Evolutionary conservation across 176 grass and related monocot species (phyloP).

Genomic region (Juncus inflexus): DNA sequence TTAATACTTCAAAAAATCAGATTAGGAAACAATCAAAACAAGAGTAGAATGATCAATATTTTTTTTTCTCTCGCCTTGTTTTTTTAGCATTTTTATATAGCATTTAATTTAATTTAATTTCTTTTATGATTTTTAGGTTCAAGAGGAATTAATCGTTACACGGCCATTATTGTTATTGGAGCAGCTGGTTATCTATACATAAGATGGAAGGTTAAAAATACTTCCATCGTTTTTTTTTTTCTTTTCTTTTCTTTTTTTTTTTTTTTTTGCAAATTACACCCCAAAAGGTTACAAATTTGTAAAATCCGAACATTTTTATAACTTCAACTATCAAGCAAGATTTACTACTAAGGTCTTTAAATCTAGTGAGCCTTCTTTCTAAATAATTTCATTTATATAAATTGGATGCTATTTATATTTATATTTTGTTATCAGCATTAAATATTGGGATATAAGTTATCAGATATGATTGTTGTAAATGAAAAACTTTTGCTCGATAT

Average conservation of each 20-base stretch:
- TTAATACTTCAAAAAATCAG: no score
- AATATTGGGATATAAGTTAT: no score
- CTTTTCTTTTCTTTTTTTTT: no score
- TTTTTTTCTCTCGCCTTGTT: no score
- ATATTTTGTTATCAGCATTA: no score
- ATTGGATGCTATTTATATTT: no score
- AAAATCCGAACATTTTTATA: slow-evolving; percentile 1
- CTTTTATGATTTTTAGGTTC: slow-evolving; percentile 24
- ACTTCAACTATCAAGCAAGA: not conserved
- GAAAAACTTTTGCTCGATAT: not conserved
- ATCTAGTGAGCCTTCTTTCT: no score
- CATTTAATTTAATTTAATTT: not conserved
- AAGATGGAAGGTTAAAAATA: slow-evolving; percentile 72
- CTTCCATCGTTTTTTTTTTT: not conserved
- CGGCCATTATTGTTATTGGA: slow-evolving; percentile 59
- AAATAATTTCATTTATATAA: no score
- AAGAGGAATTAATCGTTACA: slow-evolving; percentile 26
- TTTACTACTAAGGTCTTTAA: not conserved
- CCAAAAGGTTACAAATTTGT: not conserved
- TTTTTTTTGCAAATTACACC: not conserved
- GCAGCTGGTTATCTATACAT: slow-evolving; percentile 79
- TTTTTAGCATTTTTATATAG: no score
- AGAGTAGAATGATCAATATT: no score
- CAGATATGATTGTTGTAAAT: no score
- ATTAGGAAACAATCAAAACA: no score